Base-by-base conservation (phyloP, 345 rosid genomes). In the Salix arbutifolia region DNA sequence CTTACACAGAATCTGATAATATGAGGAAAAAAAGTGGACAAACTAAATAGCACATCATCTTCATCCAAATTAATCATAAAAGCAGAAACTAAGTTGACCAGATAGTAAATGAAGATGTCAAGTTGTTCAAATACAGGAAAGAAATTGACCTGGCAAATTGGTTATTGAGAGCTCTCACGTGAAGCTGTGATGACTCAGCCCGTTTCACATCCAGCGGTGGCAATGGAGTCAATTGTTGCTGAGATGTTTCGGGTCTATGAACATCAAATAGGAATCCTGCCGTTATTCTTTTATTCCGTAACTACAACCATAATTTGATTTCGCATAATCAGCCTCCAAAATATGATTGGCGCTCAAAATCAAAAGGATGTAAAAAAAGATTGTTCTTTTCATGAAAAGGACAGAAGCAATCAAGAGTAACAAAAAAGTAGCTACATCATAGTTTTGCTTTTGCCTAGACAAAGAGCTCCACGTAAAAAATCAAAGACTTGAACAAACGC, bases 141-240 rank as follows among this genome's bases (percentile, higher is more conserved):
- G 30, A 70, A 26, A 53, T 76, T 40, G 80, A 95, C 98, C 99
- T 93, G 79, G 96, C 94, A 78, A 91, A 96, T 80, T 96, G 99
- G 74, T 86, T 80, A 85, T 96, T 96, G 80, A 93, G 96, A 85
- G 98, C 94, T 81, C 93, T 85, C 85, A 93, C 98, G 83, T 93
- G 96, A 84, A 88, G 94, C 62, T 75, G 84, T 73, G 98, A 90
- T 80, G 85, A 82, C 85, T 90, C 91, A 46, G 98, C 97, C 9
- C 88, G 84, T 76, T 84, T 83, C 50, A 69, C 74, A 81, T 92
- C 96, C 75, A 93, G 82, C 1, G 79, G 67, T 2, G 84, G 80
- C 3, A 83, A 53, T 35, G 73, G 74, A 28, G 66, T 71, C 18
- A 79, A 42, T 77, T 78, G 84, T 76, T 78, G 87, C 26, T 90